Base-by-base conservation (phyloP, 2,329 filamentous ascomycete genomes). In the Clonostachys solani region DNA sequence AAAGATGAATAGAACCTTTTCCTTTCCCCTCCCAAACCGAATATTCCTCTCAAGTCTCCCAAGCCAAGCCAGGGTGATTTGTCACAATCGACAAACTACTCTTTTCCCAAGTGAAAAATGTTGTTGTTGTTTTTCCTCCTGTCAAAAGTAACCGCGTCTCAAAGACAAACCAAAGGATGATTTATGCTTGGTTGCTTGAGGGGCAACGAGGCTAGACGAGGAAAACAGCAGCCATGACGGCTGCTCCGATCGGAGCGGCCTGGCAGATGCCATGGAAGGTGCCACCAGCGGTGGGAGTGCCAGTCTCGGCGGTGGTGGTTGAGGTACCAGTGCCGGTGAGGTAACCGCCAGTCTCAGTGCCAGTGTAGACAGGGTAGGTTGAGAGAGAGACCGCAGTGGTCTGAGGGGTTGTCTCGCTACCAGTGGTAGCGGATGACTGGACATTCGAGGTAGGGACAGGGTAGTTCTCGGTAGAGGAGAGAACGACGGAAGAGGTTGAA, bases 281-380 rank as follows among this genome's bases (percentile, higher is more conserved):
- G 33, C 56, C 61, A 19, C 58, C 64, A 12, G 62, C 64, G 23
- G 62, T 45, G 55, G 8, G 42, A 12, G 36, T 52, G 10, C 51
- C 50, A 12, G 46, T 49, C 5, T 50, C 54, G 45, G 48, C 46
- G 19, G 50, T 23, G 5, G 46, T 44, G 3, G 45, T 49, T 17
- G 48, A 52, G 7, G 59, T 49, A 15, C 49, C 45, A 40, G 50
- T 48, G 18, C 37, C 45, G 34, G 49, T 50, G 29, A 34, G 23
- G 3, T 38, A 17, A 18, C 23, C 23, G 4, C 36, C 46, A 10
- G 43, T 45, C 15, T 16, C 33, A 1, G 43, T 3, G 34, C 33
- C 33, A 5, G 43, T 36, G n/a, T 15, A 17, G 17, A 17, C 35
- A 13, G 33, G n/a, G 8, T 33, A 18, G 10, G 33, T 19, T 7